These are phyloP conservation scores for Funneliformis geosporum DNA, from an alignment of 192 early-diverging fungal species.

Conservation along the genomic window DNA sequence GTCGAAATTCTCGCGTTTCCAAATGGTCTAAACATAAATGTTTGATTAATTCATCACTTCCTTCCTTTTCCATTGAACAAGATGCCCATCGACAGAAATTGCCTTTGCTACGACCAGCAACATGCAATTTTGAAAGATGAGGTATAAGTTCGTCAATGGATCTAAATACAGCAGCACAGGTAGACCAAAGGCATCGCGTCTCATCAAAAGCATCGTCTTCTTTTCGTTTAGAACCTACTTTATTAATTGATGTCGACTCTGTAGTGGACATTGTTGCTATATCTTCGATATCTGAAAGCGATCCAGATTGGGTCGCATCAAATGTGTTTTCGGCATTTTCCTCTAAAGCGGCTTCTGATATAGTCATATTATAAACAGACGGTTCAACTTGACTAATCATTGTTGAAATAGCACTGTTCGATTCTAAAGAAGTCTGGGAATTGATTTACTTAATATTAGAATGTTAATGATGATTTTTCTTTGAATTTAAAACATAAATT, in stretches of 20 bases:
- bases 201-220: conserved; percentile 22
- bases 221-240: conserved; percentile 17
- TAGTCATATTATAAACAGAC: neutral
- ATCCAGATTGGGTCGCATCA: neutral
- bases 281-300: neutral
- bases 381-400: neutral
- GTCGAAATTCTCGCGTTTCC: conserved; percentile 46
- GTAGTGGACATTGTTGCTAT: neutral
- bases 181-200: conserved; percentile 49
- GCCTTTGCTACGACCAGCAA: conserved; percentile 37
- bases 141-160: conserved; percentile 54
- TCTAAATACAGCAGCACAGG: conserved; percentile 51
- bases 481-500: no score
- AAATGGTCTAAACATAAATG: conserved; percentile 65
- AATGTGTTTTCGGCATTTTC: neutral
- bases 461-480: neutral
- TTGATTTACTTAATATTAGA: neutral
- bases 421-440: neutral
- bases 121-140: conserved; percentile 53
- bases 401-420: neutral
- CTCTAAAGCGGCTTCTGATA: neutral
- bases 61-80: conserved; percentile 54
- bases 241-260: neutral
- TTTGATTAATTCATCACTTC: conserved; percentile 55
- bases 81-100: conserved; percentile 63